phyloP scores from a whole-genome alignment of 495 filamentous ascomycete species.

The Physcia stellaris region DNA sequence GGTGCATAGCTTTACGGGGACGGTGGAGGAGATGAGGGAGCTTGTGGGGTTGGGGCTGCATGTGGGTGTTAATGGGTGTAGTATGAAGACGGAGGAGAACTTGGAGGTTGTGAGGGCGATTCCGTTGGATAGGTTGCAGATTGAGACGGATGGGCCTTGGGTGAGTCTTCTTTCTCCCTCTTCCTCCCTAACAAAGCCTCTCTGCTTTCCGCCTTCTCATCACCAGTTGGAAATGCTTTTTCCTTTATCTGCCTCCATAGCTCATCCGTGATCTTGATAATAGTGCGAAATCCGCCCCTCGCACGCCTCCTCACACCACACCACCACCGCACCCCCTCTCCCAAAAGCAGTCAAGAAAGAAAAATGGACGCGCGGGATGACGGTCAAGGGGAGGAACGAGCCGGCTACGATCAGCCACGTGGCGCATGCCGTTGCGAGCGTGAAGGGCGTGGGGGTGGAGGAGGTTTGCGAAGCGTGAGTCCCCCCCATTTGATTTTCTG shows the following conservation, averaged over 20 bases:
- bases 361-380: slow-evolving; percentile 65
- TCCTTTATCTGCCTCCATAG: not conserved
- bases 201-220: not conserved
- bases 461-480: slow-evolving; percentile 16
- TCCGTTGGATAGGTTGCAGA: slow-evolving; percentile 59
- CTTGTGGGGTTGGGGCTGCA: slow-evolving; percentile 65
- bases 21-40: slow-evolving; percentile 63
- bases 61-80: slow-evolving; percentile 82
- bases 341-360: slow-evolving; percentile 78
- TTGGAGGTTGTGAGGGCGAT: slow-evolving; percentile 66
- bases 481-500: too few species aligned
- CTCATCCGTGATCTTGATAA: not conserved
- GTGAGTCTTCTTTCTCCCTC: not conserved
- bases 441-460: slow-evolving; percentile 17
- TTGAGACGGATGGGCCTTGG: slow-evolving; percentile 95
- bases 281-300: slow-evolving; percentile 43
- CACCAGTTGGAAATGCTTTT: slow-evolving; percentile 5
- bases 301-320: slow-evolving; percentile 37
- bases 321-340: slow-evolving; percentile 28
- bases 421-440: slow-evolving; percentile 45
- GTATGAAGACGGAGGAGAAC: slow-evolving; percentile 84
- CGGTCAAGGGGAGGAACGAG: slow-evolving; percentile 89
- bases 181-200: not conserved
- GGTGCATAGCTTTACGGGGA: slow-evolving; percentile 87
- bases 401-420: slow-evolving; percentile 69